Conservation (phyloP, 345 rosid species). For the Barbarea vulgaris region DNA sequence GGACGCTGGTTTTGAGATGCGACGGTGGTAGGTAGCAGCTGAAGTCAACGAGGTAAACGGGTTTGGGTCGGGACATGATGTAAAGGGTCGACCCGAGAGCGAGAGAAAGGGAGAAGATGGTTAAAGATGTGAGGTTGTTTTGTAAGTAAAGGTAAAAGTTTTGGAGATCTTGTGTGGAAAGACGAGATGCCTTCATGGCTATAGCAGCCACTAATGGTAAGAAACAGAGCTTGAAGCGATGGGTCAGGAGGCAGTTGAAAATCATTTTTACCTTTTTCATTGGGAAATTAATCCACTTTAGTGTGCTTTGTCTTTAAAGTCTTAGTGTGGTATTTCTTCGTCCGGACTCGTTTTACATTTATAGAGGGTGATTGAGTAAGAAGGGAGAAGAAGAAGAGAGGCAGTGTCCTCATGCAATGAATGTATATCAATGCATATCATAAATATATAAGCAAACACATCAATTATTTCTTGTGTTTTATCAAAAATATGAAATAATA, state of each 20-base stretch:
- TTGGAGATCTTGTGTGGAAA: constrained; percentile 38
- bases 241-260: constrained; percentile 7
- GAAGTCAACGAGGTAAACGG: constrained; percentile 40
- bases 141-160: constrained; percentile 29
- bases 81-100: constrained; percentile 15
- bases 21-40: constrained; percentile 41
- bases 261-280: constrained; percentile 12
- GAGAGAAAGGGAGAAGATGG: constrained; percentile 17
- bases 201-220: not conserved
- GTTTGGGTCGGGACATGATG: constrained; percentile 32
- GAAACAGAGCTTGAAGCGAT: constrained; percentile 30
- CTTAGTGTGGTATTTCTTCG: constrained; percentile 17
- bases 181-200: constrained; percentile 17
- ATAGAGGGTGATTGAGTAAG: constrained; percentile 31
- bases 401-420: constrained; percentile 1
- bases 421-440: constrained; percentile 5
- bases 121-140: constrained; percentile 28
- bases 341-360: constrained; percentile 29
- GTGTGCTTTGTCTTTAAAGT: constrained; percentile 19
- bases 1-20: constrained; percentile 33
- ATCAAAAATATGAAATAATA: too few species aligned
- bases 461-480: not conserved
- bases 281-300: constrained; percentile 14
- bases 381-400: not conserved
- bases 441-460: not conserved